Evolutionary conservation across 768 basidiomycete species (phyloP).

Genomic region (Lactifluus piperatus): DNA sequence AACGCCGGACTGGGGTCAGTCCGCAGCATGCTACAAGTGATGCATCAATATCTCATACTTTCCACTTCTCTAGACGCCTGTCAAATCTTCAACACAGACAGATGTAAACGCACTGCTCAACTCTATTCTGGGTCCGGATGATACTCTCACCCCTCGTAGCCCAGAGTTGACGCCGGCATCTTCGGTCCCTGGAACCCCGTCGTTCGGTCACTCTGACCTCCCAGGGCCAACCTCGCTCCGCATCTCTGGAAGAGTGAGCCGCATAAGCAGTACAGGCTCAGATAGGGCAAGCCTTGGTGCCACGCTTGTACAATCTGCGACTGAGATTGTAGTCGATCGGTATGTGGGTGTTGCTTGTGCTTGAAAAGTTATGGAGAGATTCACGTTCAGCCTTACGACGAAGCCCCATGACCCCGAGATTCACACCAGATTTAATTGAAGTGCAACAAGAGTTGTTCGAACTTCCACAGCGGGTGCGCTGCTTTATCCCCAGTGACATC

Average conservation of each 20-base stretch:
- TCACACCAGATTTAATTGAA: constrained; percentile 75
- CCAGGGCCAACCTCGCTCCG: constrained; percentile 33
- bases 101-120: constrained; percentile 71
- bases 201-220: constrained; percentile 31
- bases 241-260: constrained; percentile 55
- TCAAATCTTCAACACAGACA: constrained; percentile 32
- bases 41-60: constrained; percentile 20
- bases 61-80: constrained; percentile 5
- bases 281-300: constrained; percentile 38
- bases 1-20: constrained; percentile 34
- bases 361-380: neutral
- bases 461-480: constrained; percentile 70
- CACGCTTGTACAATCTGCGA: constrained; percentile 39
- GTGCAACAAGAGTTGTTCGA: constrained; percentile 87
- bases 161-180: constrained; percentile 61
- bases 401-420: constrained; percentile 56
- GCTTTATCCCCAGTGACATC: neutral
- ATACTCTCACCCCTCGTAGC: constrained; percentile 41
- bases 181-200: constrained; percentile 65
- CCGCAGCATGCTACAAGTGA: constrained; percentile 29
- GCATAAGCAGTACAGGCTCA: constrained; percentile 59
- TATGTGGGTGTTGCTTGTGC: constrained; percentile 30
- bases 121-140: constrained; percentile 41
- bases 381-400: constrained; percentile 1
- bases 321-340: constrained; percentile 66